These are phyloP conservation scores for Uncinocarpus reesii DNA, from an alignment of 2,329 filamentous ascomycete species.

Conservation along the genomic window DNA sequence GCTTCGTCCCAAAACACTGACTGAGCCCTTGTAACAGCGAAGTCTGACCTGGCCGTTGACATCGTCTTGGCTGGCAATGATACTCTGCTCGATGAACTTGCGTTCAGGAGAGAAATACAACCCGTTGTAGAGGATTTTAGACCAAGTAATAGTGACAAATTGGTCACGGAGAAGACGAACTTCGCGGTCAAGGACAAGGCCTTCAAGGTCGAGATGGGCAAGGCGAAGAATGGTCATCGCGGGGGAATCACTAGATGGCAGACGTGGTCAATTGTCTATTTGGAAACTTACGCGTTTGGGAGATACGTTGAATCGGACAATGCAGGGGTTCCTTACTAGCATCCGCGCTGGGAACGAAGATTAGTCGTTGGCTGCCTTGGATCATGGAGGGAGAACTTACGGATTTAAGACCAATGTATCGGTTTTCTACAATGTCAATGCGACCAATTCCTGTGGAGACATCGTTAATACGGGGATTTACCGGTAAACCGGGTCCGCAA, in stretches of 20 bases:
- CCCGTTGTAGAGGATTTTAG: constrained; percentile 49
- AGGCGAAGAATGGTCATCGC: constrained; percentile 48
- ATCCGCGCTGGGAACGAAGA: constrained; percentile 13
- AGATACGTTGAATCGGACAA: background rate
- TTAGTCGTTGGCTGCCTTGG: constrained; percentile 43
- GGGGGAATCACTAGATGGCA: constrained; percentile 35
- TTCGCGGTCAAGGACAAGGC: constrained; percentile 54
- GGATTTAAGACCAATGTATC: constrained; percentile 59
- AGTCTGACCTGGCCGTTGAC: constrained; percentile 50
- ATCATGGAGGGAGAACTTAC: constrained; percentile 12
- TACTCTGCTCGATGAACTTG: constrained; percentile 54
- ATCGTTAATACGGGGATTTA: background rate
- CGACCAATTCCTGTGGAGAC: constrained; percentile 51
- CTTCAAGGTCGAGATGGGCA: constrained; percentile 54
- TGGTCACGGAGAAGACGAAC: constrained; percentile 54
- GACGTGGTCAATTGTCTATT: background rate
- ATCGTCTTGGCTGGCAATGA: constrained; percentile 48
- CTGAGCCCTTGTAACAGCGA: constrained; percentile 52
- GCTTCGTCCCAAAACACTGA: constrained; percentile 21
- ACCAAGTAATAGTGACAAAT: constrained; percentile 51
- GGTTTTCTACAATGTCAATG: constrained; percentile 67
- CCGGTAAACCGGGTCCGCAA: background rate
- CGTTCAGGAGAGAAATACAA: constrained; percentile 57
- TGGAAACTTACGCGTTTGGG: too few relatives aligned
- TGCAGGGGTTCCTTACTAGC: constrained; percentile 14